Base-by-base conservation (phyloP, 768 basidiomycete genomes). In the Lactifluus hygrophoroides region DNA sequence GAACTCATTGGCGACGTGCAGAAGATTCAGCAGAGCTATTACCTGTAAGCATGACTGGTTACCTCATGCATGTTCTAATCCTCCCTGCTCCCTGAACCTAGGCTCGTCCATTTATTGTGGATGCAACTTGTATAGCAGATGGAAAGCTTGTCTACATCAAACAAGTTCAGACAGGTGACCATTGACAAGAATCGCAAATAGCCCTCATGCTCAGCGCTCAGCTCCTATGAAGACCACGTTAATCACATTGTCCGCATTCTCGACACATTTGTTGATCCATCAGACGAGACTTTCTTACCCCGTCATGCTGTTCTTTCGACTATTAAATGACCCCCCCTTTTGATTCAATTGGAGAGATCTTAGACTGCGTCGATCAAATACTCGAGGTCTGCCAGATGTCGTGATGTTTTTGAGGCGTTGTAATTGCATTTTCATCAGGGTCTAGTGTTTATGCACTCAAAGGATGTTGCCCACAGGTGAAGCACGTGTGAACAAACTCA, bases 401-500 rank as follows among this genome's bases (percentile, higher is more conserved):
- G n/a, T n/a, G n/a, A n/a, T n/a, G n/a, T n/a, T n/a, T n/a, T n/a
- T n/a, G n/a, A n/a, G n/a, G n/a, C n/a, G n/a, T n/a, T n/a, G 14
- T 40, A n/a, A 5, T 49, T 45, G 21, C 47, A 3, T 5, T 1
- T 3, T 35, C 9, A 17, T 30, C 23, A 63, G 62, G 62, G 62
- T 17, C 59, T 63, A 16, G 59, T n/a, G 0, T 63, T 63, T 32
- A 42, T 63, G 59, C 62, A 63, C 25, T 55, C 60, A n/a, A 8
- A 45, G 0, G 62, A 55, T 6, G 51, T 63, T 16, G 62, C 62
- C 3, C 62, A 63, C 32, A 16, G 59, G 62, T 63, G n/a, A n/a
- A n/a, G n/a, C 90, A 37, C 83, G 90, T 42, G 90, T 93, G 27
- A 93, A 93, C 76, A 93, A 93, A 74, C 66, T 81, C 54, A 73